Base-by-base conservation (phyloP, 202 grass and related monocot genomes). In the Eragrostis tef region DNA sequence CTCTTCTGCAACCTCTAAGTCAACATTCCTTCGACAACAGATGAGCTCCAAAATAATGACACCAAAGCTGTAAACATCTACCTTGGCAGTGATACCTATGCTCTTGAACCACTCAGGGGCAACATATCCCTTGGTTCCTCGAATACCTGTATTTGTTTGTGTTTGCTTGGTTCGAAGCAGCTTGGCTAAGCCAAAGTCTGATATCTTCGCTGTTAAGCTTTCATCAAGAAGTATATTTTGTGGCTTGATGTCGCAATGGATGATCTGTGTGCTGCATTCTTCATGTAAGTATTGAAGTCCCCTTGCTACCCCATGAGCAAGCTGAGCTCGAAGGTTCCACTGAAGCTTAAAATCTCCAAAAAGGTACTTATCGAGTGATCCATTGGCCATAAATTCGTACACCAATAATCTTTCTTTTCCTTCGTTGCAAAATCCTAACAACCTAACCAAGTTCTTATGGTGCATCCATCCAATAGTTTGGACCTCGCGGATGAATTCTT, bases 221-320 rank as follows among this genome's bases (percentile, higher is more conserved):
- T 84, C 80, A 11, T 88, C 85, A 0, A 95, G 62, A 24, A 95
- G 85, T 13, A 95, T 90, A 71, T 95, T 96, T 56, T 88, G 83
- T 9, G 93, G 86, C 68, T 96, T 96, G 63, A 93, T 92, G 64
- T 96, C 90, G 29, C 93, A 96, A 61, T 93, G 93, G 27, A 96
- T 90, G 52, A 96, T 89, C 64, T 96, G 90, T 43, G 43, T 79
- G 69, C 58, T 62, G 15, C 93, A 96, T 54, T 92, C 90, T 29
- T 96, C 81, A 4, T 96, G 90, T 64, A 93, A 77, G 90, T 96
- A 93, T 13, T 74, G 59, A n/a, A 96, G 73, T 1, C 88, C 93
- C 63, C 57, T 60, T n/a, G 93, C 86, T 2, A 96, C 75, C 6
- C 80, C 90, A 0, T 85, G n/a, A 17, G 86, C 88, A 2, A 96